Conservation (phyloP, 2,329 filamentous ascomycete species). For the Tolypocladium capitatum region DNA sequence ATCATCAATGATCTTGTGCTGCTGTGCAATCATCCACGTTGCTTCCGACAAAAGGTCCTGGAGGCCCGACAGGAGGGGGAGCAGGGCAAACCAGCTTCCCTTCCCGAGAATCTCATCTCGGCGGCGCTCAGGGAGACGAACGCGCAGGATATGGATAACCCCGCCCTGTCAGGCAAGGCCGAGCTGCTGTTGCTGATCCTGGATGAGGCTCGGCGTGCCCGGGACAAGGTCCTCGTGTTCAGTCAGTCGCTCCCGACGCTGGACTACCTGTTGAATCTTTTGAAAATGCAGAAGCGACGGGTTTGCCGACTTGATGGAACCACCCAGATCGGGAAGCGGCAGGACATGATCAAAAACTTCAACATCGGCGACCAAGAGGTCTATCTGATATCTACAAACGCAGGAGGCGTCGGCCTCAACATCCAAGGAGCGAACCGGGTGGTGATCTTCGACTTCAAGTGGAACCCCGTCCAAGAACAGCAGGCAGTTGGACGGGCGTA, state of each 20-base stretch:
- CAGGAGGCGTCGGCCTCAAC: slow-evolving; percentile 74
- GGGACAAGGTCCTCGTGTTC: slow-evolving; percentile 73
- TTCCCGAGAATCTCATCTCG: slow-evolving; percentile 14
- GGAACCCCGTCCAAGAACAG: slow-evolving; percentile 69
- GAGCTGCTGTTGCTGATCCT: slow-evolving; percentile 56
- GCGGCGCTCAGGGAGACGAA: slow-evolving; percentile 22
- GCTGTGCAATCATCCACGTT: slow-evolving; percentile 39
- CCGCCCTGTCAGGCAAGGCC: slow-evolving; percentile 54
- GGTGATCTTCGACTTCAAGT: slow-evolving; percentile 72
- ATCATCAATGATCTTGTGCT: slow-evolving; percentile 26
- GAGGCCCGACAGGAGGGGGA: slow-evolving; percentile 5
- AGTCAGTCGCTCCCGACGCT: slow-evolving; percentile 59
- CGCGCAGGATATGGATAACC: slow-evolving; percentile 26
- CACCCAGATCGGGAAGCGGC: slow-evolving; percentile 43
- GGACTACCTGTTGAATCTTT: slow-evolving; percentile 50
- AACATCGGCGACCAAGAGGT: slow-evolving; percentile 45
- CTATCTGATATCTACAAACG: slow-evolving; percentile 71
- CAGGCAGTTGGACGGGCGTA: slow-evolving; percentile 82
- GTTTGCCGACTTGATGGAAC: slow-evolving; percentile 54
- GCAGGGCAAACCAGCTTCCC: slow-evolving; percentile 3
- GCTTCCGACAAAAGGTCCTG: slow-evolving; percentile 25
- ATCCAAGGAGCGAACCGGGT: slow-evolving; percentile 75
- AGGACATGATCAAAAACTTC: slow-evolving; percentile 53
- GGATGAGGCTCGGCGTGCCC: slow-evolving; percentile 41
- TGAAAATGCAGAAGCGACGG: slow-evolving; percentile 34